Evolutionary conservation across 1,284 basidiomycete species (phyloP).

Genomic region (Apiotrichum brassicae): DNA sequence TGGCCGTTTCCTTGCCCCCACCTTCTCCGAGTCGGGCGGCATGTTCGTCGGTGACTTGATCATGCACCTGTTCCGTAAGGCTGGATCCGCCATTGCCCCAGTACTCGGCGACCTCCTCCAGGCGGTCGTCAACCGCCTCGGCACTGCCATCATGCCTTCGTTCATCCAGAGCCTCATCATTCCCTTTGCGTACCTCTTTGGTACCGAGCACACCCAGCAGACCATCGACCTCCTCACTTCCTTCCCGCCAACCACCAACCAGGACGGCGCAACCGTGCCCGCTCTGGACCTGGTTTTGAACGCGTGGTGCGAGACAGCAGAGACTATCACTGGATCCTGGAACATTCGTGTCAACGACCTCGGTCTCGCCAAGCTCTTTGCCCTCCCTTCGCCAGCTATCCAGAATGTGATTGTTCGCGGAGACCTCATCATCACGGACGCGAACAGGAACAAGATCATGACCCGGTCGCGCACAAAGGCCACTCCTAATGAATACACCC

Average conservation of each 20-base stretch:
- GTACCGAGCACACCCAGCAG: conserved; percentile 67
- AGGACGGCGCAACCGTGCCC: conserved; percentile 50
- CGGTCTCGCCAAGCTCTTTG: conserved; percentile 71
- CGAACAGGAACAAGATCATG: conserved; percentile 82
- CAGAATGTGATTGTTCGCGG: conserved; percentile 72
- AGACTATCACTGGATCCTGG: conserved; percentile 93
- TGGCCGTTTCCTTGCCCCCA: conserved; percentile 62
- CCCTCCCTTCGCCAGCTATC: conserved; percentile 59
- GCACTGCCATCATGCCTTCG: conserved; percentile 73
- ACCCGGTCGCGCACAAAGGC: conserved; percentile 83
- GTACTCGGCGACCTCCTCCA: conserved; percentile 79
- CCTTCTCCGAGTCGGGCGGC: conserved; percentile 69
- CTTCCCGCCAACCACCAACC: conserved; percentile 46
- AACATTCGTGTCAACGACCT: conserved; percentile 72
- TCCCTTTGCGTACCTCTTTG: conserved; percentile 85
- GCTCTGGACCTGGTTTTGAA: conserved; percentile 70
- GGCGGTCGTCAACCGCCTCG: conserved; percentile 74
- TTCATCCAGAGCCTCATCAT: conserved; percentile 78
- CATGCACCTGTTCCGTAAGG: conserved; percentile 79
- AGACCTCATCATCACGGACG: conserved; percentile 77
- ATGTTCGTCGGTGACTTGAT: conserved; percentile 90
- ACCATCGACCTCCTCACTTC: conserved; percentile 68
- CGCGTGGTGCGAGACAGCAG: conserved; percentile 89
- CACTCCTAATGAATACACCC: conserved; percentile 76
- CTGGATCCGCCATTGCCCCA: conserved; percentile 56